Evolutionary conservation across 371 early-diverging fungal species (phyloP), one percentile per base, ranked within the genome.

Genomic region (Apophysomyces ossiformis): DNA sequence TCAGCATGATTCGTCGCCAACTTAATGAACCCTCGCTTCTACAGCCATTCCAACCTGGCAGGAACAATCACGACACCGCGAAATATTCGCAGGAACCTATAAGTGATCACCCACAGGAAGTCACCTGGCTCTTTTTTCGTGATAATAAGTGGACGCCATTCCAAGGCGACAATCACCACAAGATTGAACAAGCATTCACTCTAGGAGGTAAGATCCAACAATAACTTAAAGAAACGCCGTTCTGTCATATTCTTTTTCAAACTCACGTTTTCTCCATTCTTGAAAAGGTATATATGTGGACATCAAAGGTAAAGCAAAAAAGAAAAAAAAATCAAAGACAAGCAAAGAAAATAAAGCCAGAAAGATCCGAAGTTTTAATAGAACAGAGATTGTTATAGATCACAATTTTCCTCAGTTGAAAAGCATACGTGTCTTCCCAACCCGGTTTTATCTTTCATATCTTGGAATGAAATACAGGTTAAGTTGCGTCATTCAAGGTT

Each of bases 381-480:
- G 35, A 15, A 21, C 7, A 13, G n/a, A 7, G 15, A 15, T 37
- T 60, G 26, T 6, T 58, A 37, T 69, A 81, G 83, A 82, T 47
- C 46, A 66, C 38, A 77, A 79, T 58, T 82, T 82, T 61, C 83
- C 83, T 21, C 78, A 78, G 26, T 54, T 82, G 60, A 82, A 82
- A 64, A 79, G 76, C 38, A 79, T 82, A 65, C 78, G 83, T 43
- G 83, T 82, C 8, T 82, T 82, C 63, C 83, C 83, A 21, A 78
- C 83, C 7, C 74, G 83, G 66, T 78, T 82, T 65, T 82, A 82
- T 57, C 69, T 82, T 35, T 79, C 80, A 5, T 82, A 82, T 54
- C 75, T 82, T 59, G 83, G 83, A 36, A 79, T 82, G 83, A 82
- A 82, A 58, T 81, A 81, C 68, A 60, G 82, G 58, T 66, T 81